phyloP scores from a whole-genome alignment of 495 filamentous ascomycete species.

The Rostrohypoxylon terebratum region DNA sequence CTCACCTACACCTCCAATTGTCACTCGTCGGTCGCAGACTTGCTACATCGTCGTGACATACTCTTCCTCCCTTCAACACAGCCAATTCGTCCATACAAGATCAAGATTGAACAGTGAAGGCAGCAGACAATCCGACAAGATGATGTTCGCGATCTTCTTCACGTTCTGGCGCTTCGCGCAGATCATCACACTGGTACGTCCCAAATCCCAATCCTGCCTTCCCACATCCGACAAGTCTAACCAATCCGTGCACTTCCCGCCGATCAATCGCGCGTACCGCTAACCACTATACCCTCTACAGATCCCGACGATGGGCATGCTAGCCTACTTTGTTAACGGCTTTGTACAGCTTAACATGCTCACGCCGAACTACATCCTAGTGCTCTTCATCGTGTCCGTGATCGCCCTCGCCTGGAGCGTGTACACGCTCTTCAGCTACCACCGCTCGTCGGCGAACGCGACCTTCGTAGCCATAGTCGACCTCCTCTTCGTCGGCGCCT shows the following conservation, averaged over 20 bases:
- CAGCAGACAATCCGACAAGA: constrained; percentile 53
- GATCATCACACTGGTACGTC: constrained; percentile 76
- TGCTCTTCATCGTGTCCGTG: constrained; percentile 90
- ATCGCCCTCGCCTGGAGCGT: constrained; percentile 83
- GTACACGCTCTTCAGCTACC: constrained; percentile 83
- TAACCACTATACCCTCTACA: constrained; percentile 38
- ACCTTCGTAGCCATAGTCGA: constrained; percentile 83
- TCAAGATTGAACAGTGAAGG: neutral
- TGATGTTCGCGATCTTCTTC: constrained; percentile 85
- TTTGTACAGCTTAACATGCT: constrained; percentile 76
- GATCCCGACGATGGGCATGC: constrained; percentile 90
- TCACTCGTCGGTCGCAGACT: constrained; percentile 11
- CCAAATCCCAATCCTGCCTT: constrained; percentile 37
- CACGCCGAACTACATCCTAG: constrained; percentile 82
- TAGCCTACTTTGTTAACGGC: constrained; percentile 85
- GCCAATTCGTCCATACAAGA: neutral
- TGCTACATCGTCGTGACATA: neutral
- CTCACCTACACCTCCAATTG: constrained; percentile 8
- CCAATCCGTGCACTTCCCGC: neutral
- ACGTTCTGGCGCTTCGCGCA: constrained; percentile 84
- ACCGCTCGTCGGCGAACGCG: constrained; percentile 75
- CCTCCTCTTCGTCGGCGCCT: constrained; percentile 80
- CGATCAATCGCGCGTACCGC: neutral
- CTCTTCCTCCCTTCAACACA: neutral
- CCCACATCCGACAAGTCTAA: neutral